Conservation (phyloP, 2,329 filamentous ascomycete species). For the Sporothrix sp. region DNA sequence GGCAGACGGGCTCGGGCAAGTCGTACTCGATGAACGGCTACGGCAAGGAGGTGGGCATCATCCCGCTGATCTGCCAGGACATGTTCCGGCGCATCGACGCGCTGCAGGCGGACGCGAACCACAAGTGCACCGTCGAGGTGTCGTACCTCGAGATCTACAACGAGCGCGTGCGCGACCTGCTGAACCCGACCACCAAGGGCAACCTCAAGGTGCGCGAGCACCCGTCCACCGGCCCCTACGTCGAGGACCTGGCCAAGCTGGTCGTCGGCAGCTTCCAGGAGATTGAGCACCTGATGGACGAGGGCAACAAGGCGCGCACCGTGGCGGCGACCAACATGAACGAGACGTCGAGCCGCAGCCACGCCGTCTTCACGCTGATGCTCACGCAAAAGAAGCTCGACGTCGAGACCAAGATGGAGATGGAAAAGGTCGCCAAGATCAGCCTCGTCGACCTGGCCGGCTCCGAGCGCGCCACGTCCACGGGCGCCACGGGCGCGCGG, state of each 20-base stretch:
- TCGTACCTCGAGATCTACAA: conserved; percentile 99
- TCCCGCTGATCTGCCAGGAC: conserved; percentile 91
- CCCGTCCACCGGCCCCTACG: conserved; percentile 87
- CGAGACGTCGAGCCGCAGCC: conserved; percentile 95
- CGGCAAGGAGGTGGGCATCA: conserved; percentile 65
- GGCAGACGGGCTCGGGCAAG: conserved; percentile 96
- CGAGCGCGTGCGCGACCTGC: conserved; percentile 90
- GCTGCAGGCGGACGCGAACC: conserved; percentile 67
- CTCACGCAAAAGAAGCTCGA: conserved; percentile 90
- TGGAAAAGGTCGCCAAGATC: conserved; percentile 96
- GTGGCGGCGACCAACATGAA: conserved; percentile 99
- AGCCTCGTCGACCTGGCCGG: conserved; percentile 95
- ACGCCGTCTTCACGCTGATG: conserved; percentile 95
- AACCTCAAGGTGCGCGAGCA: conserved; percentile 94
- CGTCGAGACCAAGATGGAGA: conserved; percentile 87
- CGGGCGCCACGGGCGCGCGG: conserved; percentile 87
- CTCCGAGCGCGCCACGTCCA: conserved; percentile 94
- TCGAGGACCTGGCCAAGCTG: conserved; percentile 91
- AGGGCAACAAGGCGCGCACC: conserved; percentile 96
- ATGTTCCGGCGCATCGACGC: conserved; percentile 87
- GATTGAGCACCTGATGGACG: conserved; percentile 97
- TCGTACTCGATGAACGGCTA: conserved; percentile 98
- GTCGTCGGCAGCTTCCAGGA: conserved; percentile 88
- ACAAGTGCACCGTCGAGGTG: conserved; percentile 93
- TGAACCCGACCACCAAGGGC: conserved; percentile 59